Evolutionary conservation across 2,329 filamentous ascomycete species (phyloP).

Genomic region (Penicillium sp.): DNA sequence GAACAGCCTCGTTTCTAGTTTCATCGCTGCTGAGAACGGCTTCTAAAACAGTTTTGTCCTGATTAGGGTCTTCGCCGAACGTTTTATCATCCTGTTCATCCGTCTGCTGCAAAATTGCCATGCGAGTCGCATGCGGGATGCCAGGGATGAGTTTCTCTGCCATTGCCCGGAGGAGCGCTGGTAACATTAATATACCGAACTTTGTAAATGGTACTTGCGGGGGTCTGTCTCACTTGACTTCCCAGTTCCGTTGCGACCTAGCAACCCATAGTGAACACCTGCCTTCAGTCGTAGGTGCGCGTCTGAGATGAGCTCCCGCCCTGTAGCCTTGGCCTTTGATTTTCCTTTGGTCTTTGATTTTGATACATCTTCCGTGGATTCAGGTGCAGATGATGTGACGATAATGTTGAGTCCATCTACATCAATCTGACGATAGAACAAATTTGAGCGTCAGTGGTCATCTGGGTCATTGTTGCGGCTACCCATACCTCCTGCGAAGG

Average conservation of each 20-base stretch:
- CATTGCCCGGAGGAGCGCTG: conserved; percentile 71
- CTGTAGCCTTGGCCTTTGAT: conserved; percentile 53
- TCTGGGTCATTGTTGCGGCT: neutral
- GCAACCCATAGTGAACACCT: conserved; percentile 71
- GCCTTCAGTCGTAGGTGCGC: conserved; percentile 71
- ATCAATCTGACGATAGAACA: conserved; percentile 54
- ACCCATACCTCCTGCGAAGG: conserved; percentile 53
- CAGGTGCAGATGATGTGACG: conserved; percentile 49
- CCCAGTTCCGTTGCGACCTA: conserved; percentile 78
- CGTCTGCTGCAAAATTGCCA: conserved; percentile 71
- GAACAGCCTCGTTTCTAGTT: conserved; percentile 54
- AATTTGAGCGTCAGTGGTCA: neutral
- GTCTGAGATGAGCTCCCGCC: conserved; percentile 65
- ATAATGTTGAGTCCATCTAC: conserved; percentile 72
- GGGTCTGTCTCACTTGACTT: conserved; percentile 64
- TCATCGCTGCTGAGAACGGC: conserved; percentile 61
- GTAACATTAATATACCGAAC: conserved; percentile 5
- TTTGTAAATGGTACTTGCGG: neutral
- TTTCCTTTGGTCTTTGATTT: conserved; percentile 41
- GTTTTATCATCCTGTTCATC: conserved; percentile 32
- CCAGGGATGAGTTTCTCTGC: conserved; percentile 77
- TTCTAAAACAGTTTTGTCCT: conserved; percentile 58
- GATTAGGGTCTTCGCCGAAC: conserved; percentile 9
- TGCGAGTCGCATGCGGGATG: conserved; percentile 64
- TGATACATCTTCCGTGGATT: conserved; percentile 20